Percentiles rank a stretch among this genome's conserved stretches.
Evolutionary conservation across 805 yeast genomes (phyloP).

Genomic region (Candida caryicola): DNA sequence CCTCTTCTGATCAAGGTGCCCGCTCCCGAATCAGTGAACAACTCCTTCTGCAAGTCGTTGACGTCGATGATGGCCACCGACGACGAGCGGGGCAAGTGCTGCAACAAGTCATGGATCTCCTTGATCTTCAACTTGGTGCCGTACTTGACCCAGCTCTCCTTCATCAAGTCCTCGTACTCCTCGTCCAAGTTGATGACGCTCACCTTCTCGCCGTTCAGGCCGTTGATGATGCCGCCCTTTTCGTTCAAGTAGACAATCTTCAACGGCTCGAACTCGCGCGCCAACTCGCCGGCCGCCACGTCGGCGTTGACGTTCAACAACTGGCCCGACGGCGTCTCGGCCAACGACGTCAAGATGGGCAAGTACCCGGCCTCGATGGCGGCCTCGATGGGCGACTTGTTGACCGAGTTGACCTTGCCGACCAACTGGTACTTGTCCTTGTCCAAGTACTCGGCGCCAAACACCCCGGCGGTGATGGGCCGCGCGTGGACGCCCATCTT

Average conservation of each 20-base stretch:
- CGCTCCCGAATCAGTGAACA: constrained; percentile 98
- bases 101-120: constrained; percentile 91
- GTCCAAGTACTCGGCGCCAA: constrained; percentile 88
- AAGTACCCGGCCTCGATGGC: constrained; percentile 94
- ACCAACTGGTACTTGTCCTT: constrained; percentile 88
- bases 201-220: constrained; percentile 85
- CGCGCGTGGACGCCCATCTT: constrained; percentile 96
- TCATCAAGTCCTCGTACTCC: constrained; percentile 86
- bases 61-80: constrained; percentile 97
- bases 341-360: constrained; percentile 93
- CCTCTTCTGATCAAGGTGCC: constrained; percentile 99
- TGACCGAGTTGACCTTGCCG: constrained; percentile 83
- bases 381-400: constrained; percentile 84
- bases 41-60: constrained; percentile 91
- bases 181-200: constrained; percentile 91
- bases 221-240: constrained; percentile 95
- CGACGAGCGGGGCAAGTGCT: constrained; percentile 92
- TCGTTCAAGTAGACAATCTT: constrained; percentile 95
- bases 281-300: constrained; percentile 97
- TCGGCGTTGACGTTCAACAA: constrained; percentile 97
- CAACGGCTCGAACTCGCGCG: constrained; percentile 93
- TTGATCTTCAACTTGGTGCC: constrained; percentile 97
- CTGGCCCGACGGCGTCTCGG: constrained; percentile 96
- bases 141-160: constrained; percentile 96
- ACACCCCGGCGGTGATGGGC: constrained; percentile 97